Evolutionary conservation across 495 filamentous ascomycete species (phyloP).

Genomic region (Polyplosphaeria fusca): DNA sequence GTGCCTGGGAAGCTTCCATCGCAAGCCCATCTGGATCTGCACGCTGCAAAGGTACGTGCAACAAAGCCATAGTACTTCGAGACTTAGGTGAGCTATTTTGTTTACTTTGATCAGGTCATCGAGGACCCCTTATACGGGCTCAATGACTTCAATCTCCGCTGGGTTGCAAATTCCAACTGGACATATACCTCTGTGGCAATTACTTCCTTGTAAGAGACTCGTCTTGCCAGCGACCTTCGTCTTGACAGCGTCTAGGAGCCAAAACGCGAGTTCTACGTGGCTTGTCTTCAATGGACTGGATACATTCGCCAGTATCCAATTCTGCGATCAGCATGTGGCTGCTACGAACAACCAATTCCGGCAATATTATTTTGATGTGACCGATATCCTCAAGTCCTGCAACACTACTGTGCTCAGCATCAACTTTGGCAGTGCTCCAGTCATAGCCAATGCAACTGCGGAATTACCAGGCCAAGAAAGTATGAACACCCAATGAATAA

Average conservation of each 20-base stretch:
- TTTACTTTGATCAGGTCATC: slow-evolving; percentile 26
- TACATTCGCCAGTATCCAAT: slow-evolving; percentile 59
- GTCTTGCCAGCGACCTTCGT: not conserved
- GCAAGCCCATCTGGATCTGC: slow-evolving; percentile 61
- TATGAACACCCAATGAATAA: slow-evolving; percentile 4
- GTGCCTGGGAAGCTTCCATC: slow-evolving; percentile 62
- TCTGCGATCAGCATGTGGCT: slow-evolving; percentile 61
- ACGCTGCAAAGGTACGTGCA: slow-evolving; percentile 41
- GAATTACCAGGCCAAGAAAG: slow-evolving; percentile 52
- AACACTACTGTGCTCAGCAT: slow-evolving; percentile 45
- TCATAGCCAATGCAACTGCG: slow-evolving; percentile 55
- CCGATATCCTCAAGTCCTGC: slow-evolving; percentile 50
- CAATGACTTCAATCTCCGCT: slow-evolving; percentile 62
- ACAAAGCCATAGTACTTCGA: slow-evolving; percentile 31
- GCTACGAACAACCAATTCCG: slow-evolving; percentile 70
- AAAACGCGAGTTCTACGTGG: slow-evolving; percentile 35
- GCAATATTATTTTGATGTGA: slow-evolving; percentile 67
- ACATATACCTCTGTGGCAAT: slow-evolving; percentile 58
- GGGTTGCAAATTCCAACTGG: slow-evolving; percentile 61
- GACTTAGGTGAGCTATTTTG: not conserved
- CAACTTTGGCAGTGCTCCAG: slow-evolving; percentile 57
- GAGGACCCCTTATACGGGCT: slow-evolving; percentile 48
- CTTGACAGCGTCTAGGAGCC: not conserved
- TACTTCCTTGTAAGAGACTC: slow-evolving; percentile 42
- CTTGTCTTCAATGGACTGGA: slow-evolving; percentile 61